Conservation (phyloP, 352 stramenopile genomes). For the Pythium myriotylum region DNA sequence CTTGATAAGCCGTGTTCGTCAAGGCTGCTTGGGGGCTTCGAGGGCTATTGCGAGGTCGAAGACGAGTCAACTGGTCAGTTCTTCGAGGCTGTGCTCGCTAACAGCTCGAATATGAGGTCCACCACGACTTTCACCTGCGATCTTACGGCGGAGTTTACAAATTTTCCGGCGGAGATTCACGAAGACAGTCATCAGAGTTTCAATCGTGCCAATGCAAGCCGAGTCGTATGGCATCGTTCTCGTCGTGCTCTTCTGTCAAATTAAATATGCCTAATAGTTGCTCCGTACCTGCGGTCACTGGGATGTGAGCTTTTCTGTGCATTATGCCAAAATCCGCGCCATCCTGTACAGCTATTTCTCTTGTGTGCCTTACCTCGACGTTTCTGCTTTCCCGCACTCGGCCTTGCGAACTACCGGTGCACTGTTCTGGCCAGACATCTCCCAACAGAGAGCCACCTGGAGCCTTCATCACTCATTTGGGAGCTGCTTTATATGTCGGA, state of each 20-base stretch:
- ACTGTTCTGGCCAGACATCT: slow-evolving; percentile 36
- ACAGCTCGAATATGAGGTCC: slow-evolving; percentile 4
- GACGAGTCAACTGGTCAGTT: slow-evolving; percentile 14
- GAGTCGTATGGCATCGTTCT: slow-evolving; percentile 25
- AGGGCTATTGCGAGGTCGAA: slow-evolving; percentile 24
- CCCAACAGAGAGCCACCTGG: slow-evolving; percentile 29
- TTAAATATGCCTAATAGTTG: not conserved
- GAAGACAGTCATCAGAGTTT: not conserved
- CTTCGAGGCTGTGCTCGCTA: slow-evolving; percentile 17
- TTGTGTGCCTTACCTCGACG: slow-evolving; percentile 25
- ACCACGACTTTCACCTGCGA: slow-evolving; percentile 12
- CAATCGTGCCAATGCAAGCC: not conserved
- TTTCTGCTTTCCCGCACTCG: slow-evolving; percentile 19
- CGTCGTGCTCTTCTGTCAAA: slow-evolving; percentile 2
- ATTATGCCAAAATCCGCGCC: slow-evolving; percentile 24
- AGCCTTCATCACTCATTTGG: slow-evolving; percentile 24
- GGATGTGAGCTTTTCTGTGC: slow-evolving; percentile 15
- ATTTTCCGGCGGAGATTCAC: slow-evolving; percentile 21
- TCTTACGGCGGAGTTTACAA: slow-evolving; percentile 25
- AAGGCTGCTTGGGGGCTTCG: slow-evolving; percentile 6
- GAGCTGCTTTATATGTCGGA: slow-evolving; percentile 28
- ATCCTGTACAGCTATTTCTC: slow-evolving; percentile 27
- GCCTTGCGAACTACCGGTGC: slow-evolving; percentile 21
- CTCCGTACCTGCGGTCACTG: slow-evolving; percentile 16
- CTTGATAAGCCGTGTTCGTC: slow-evolving; percentile 19